Percentiles rank a stretch among this genome's conserved stretches.
These are phyloP conservation scores for Ustilago lituana DNA, from an alignment of 1,284 basidiomycete genomes.

Conservation along the genomic window DNA sequence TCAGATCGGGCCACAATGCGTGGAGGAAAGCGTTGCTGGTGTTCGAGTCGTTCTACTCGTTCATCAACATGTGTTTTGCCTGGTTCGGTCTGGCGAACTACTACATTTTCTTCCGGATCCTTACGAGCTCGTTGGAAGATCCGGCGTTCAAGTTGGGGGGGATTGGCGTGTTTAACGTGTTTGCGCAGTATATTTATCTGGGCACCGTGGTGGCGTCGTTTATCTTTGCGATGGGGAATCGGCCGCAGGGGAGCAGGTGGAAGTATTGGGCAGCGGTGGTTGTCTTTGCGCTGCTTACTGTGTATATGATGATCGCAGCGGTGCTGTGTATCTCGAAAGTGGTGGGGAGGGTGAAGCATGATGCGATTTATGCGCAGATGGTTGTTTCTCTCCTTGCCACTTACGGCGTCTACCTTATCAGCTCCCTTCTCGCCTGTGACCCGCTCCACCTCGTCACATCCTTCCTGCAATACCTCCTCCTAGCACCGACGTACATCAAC, in stretches of 20 bases:
- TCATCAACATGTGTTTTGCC: conserved; percentile 85
- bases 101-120: conserved; percentile 93
- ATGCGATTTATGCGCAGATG: conserved; percentile 77
- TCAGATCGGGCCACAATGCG: conserved; percentile 83
- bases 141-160: conserved; percentile 76
- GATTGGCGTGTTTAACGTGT: conserved; percentile 81
- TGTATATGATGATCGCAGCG: conserved; percentile 75
- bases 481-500: conserved; percentile 89
- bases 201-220: conserved; percentile 87
- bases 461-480: conserved; percentile 90
- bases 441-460: conserved; percentile 91
- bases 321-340: conserved; percentile 57
- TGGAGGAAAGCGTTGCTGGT: conserved; percentile 79
- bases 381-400: conserved; percentile 85
- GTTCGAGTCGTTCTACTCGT: conserved; percentile 85
- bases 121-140: conserved; percentile 87
- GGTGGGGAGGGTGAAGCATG: conserved; percentile 68
- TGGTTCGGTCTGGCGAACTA: conserved; percentile 93
- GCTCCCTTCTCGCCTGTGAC: conserved; percentile 83
- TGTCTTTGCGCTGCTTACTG: conserved; percentile 80
- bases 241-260: conserved; percentile 85
- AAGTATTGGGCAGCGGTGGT: conserved; percentile 86
- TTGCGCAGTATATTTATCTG: conserved; percentile 84
- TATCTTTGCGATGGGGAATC: conserved; percentile 95
- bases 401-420: conserved; percentile 73